Evolutionary conservation across 257 asterid genomes (phyloP), one percentile per base, ranked within the genome.

Genomic region (Solanum bukasovii): DNA sequence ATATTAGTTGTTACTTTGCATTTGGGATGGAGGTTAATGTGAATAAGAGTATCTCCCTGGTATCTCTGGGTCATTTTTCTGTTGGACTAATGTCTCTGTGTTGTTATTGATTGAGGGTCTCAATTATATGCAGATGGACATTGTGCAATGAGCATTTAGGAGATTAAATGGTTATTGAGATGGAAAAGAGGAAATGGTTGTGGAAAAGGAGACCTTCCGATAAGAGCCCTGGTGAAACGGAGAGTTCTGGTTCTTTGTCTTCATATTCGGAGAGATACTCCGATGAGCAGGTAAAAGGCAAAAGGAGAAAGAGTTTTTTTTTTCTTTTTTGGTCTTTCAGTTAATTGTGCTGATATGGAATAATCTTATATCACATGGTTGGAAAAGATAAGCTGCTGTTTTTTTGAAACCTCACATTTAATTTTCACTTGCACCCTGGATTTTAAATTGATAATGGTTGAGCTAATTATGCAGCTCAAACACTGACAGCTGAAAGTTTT

Each of bases 111-210:
- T 88, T 52, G 56, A 81, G 63, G 68, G 85, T 46, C 78, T 29
- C 83, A 79, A 46, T 49, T 13, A 81, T 87, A 84, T 91, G 90
- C 91, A 89, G 93, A 85, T 90, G 88, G 5, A 85, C 27, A 74
- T 83, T 34, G 21, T 87, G 31, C 23, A 29, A 75, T 90, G 91
- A 86, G 75, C 35, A 68, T 2, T 18, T 84, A 63, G 74, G 84
- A 27, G 85, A 87, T 88, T 87, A 86, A 82, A 75, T 83, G 86
- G 44, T 40, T 40, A 31, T 71, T 71, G 88, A 72, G 88, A 94
- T 93, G 98, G 97, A 95, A 49, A 93, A 93, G 89, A 91, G 95
- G 91, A 95, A 95, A 86, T 95, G 98, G 97, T 89, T 92, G 85
- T 95, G 96, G 98, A 95, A 93, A 91, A 95, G 90, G 90, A 92